Percentiles rank a stretch among this genome's conserved stretches.
Conservation (phyloP, 805 yeast genomes). For the Sugiyamaella chiloensis region DNA sequence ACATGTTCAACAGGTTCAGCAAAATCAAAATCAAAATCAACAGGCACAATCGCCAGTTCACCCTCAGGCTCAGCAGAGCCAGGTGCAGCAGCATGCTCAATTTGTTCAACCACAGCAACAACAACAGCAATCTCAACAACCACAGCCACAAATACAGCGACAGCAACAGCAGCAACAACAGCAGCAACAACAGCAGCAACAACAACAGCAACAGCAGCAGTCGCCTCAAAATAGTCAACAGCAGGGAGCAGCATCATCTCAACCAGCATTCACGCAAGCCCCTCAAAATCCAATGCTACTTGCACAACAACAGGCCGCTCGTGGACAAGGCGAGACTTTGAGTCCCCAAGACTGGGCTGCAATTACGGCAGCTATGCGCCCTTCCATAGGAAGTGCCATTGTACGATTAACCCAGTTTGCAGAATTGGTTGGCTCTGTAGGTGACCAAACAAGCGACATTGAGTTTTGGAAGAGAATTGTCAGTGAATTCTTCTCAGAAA, state of each 20-base stretch:
- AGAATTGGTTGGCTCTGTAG: constrained; percentile 43
- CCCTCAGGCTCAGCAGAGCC: constrained; percentile 20
- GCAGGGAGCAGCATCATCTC: constrained; percentile 14
- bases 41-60: constrained; percentile 18
- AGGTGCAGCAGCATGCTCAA: constrained; percentile 15
- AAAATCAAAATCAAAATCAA: constrained; percentile 14
- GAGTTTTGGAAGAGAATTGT: constrained; percentile 50
- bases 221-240: constrained; percentile 15
- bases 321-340: not conserved
- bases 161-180: constrained; percentile 24
- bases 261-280: constrained; percentile 13
- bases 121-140: constrained; percentile 19
- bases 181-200: constrained; percentile 20
- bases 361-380: constrained; percentile 2
- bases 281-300: too few relatives aligned
- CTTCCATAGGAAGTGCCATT: constrained; percentile 41
- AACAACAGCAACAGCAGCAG: constrained; percentile 19
- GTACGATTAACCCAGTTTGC: constrained; percentile 49
- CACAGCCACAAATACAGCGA: constrained; percentile 16
- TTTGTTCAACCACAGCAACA: constrained; percentile 23
- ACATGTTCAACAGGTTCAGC: constrained; percentile 6
- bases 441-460: constrained; percentile 43
- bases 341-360: constrained; percentile 2
- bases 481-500: constrained; percentile 51
- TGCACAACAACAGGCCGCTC: constrained; percentile 10